A percentile compares a stretch with the other conserved stretches of the same genome.
Conservation (phyloP, 805 yeast species). For the Yarrowia hollandica region DNA sequence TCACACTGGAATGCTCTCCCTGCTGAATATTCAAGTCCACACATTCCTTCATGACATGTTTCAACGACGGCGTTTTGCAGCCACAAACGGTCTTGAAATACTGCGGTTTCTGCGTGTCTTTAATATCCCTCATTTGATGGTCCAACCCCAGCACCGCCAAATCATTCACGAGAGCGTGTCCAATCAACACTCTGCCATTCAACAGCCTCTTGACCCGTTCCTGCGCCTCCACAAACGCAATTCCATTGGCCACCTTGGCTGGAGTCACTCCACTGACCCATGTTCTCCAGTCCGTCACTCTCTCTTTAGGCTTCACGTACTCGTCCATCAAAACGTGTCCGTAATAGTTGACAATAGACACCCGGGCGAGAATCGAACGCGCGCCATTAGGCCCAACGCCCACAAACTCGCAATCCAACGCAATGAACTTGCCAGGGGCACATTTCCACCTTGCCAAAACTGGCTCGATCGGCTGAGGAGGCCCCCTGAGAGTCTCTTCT, state of each 20-base stretch:
- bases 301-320: slow-evolving; percentile 72
- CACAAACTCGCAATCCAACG: slow-evolving; percentile 93
- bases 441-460: slow-evolving; percentile 31
- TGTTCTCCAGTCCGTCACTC: slow-evolving; percentile 88
- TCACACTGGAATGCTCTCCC: slow-evolving; percentile 82
- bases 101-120: slow-evolving; percentile 72
- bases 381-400: slow-evolving; percentile 78
- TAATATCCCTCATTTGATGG: slow-evolving; percentile 60
- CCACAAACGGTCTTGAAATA: slow-evolving; percentile 59
- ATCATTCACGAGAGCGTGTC: slow-evolving; percentile 85
- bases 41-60: slow-evolving; percentile 59
- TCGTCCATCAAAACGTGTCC: slow-evolving; percentile 72
- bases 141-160: slow-evolving; percentile 63
- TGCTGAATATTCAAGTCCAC: slow-evolving; percentile 64
- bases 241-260: slow-evolving; percentile 64
- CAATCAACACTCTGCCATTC: slow-evolving; percentile 56
- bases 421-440: slow-evolving; percentile 67
- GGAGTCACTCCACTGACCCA: slow-evolving; percentile 88
- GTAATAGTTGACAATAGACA: slow-evolving; percentile 79
- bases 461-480: not conserved
- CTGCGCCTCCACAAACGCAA: slow-evolving; percentile 68
- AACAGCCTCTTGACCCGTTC: slow-evolving; percentile 53
- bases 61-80: slow-evolving; percentile 74
- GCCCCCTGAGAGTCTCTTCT: not conserved
- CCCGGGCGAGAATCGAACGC: slow-evolving; percentile 74